Percentiles rank a stretch among this genome's conserved stretches.
Conservation (phyloP, 148 eudicot genomes). For the Selenicereus undatus region DNA sequence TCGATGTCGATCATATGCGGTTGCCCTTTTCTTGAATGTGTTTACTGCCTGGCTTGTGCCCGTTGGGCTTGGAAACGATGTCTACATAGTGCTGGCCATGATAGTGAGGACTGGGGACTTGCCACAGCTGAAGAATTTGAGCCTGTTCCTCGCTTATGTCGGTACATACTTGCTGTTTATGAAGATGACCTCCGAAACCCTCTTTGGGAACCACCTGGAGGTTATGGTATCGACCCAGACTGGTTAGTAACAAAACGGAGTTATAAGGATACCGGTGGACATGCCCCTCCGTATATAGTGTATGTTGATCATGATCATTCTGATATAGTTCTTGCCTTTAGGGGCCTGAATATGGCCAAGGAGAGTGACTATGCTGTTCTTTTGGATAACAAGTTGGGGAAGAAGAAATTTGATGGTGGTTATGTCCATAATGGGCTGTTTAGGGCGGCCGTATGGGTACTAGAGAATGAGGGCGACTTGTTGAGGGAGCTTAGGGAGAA, state of each 20-base stretch:
- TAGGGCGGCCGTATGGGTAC: conserved; percentile 73
- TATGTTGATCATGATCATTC: conserved; percentile 76
- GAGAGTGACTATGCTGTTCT: conserved; percentile 85
- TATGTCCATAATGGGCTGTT: conserved; percentile 94
- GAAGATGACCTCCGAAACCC: conserved; percentile 83
- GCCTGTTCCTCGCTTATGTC: conserved; percentile 84
- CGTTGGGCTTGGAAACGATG: conserved; percentile 98
- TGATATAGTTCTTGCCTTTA: conserved; percentile 85
- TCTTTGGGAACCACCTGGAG: conserved; percentile 72
- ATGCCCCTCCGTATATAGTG: conserved; percentile 76
- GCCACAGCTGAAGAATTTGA: conserved; percentile 86
- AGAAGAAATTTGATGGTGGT: conserved; percentile 86
- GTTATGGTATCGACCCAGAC: conserved; percentile 77
- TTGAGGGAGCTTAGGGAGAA: conserved; percentile 63
- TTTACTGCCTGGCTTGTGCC: conserved; percentile 79
- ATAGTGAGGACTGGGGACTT: conserved; percentile 83
- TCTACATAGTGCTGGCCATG: conserved; percentile 77
- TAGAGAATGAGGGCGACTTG: conserved; percentile 64
- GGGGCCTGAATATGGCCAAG: conserved; percentile 82
- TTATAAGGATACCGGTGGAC: conserved; percentile 58
- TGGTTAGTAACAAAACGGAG: conserved; percentile 42
- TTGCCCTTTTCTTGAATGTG: conserved; percentile 84
- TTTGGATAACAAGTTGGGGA: conserved; percentile 86
- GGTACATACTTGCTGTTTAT: conserved; percentile 75
- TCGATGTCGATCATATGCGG: conserved; percentile 84